A percentile compares a stretch with the other conserved stretches of the same genome.
These are phyloP conservation scores for Mycosphaerelloides madeirae DNA, from an alignment of 2,329 filamentous ascomycete genomes.

Conservation along the genomic window DNA sequence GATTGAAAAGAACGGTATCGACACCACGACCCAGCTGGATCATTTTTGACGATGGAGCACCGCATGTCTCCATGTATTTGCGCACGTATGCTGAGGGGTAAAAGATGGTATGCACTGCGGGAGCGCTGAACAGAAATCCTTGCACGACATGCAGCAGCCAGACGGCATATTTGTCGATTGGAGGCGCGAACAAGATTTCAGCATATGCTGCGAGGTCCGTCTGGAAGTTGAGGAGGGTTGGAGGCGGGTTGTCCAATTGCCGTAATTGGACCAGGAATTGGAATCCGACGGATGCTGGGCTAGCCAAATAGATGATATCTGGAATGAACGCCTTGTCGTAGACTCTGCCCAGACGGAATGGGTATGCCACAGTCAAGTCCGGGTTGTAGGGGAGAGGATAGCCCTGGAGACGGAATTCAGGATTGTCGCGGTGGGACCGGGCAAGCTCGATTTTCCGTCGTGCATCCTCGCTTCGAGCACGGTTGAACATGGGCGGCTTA, in stretches of 20 bases:
- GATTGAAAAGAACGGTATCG: conserved; percentile 59
- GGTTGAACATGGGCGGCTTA: conserved; percentile 26
- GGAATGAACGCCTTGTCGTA: conserved; percentile 60
- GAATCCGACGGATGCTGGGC: conserved; percentile 65
- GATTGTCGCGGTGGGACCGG: conserved; percentile 31
- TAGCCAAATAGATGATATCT: conserved; percentile 66
- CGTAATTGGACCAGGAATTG: conserved; percentile 66
- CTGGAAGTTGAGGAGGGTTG: conserved; percentile 65
- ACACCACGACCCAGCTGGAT: conserved; percentile 61
- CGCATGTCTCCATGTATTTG: conserved; percentile 55
- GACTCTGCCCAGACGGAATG: conserved; percentile 59
- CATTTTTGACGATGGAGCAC: conserved; percentile 54
- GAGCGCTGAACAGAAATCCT: conserved; percentile 60
- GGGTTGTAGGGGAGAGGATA: conserved; percentile 68
- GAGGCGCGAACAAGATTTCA: conserved; percentile 62
- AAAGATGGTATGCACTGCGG: conserved; percentile 61
- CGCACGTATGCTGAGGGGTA: conserved; percentile 63
- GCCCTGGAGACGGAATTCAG: conserved; percentile 58
- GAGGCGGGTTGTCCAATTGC: conserved; percentile 53
- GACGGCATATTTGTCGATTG: conserved; percentile 57
- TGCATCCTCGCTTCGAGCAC: conserved; percentile 25
- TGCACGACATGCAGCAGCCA: conserved; percentile 60
- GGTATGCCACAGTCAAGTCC: conserved; percentile 65
- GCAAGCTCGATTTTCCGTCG: conserved; percentile 27
- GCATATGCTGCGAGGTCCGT: conserved; percentile 67